phyloP scores from a whole-genome alignment of 1,284 basidiomycete genomes.

The Irpex rosettiformis region DNA sequence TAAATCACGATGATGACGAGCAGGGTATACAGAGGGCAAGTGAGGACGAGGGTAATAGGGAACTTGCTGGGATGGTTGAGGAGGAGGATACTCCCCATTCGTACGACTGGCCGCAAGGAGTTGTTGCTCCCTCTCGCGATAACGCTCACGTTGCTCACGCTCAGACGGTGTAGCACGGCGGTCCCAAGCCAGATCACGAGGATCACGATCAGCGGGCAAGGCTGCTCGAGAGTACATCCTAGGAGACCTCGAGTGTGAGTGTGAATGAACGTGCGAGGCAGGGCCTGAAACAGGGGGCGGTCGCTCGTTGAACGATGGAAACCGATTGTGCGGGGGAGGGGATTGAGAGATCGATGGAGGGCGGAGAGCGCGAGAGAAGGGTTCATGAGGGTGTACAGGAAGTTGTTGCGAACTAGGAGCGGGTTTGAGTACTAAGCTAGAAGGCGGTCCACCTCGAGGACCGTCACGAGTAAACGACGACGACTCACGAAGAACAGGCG shows the following conservation, averaged over 20 bases:
- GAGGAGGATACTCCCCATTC: not conserved
- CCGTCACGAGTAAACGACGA: constrained; percentile 38
- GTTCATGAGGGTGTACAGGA: constrained; percentile 44
- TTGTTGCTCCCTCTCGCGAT: constrained; percentile 5
- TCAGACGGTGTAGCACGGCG: constrained; percentile 29
- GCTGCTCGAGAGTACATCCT: constrained; percentile 49
- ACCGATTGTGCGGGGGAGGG: constrained; percentile 48
- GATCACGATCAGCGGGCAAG: constrained; percentile 31
- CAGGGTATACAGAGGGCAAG: constrained; percentile 24
- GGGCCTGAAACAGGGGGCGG: constrained; percentile 45
- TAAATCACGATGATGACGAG: constrained; percentile 11
- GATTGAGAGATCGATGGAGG: constrained; percentile 49
- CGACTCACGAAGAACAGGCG: constrained; percentile 49
- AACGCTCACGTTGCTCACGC: constrained; percentile 26
- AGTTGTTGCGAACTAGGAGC: constrained; percentile 50
- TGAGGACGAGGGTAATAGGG: constrained; percentile 19
- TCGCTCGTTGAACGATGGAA: constrained; percentile 38
- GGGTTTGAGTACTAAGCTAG: constrained; percentile 57
- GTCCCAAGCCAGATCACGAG: constrained; percentile 49
- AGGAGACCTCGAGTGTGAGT: constrained; percentile 49
- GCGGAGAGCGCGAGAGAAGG: constrained; percentile 42
- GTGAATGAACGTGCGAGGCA: constrained; percentile 33
- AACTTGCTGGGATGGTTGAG: not conserved
- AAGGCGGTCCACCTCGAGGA: constrained; percentile 45
- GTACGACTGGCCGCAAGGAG: not conserved